Evolutionary conservation across 2,329 filamentous ascomycete genomes (phyloP), one percentile per base, ranked within the genome.

Genomic region (Cladophialophora psammophila): DNA sequence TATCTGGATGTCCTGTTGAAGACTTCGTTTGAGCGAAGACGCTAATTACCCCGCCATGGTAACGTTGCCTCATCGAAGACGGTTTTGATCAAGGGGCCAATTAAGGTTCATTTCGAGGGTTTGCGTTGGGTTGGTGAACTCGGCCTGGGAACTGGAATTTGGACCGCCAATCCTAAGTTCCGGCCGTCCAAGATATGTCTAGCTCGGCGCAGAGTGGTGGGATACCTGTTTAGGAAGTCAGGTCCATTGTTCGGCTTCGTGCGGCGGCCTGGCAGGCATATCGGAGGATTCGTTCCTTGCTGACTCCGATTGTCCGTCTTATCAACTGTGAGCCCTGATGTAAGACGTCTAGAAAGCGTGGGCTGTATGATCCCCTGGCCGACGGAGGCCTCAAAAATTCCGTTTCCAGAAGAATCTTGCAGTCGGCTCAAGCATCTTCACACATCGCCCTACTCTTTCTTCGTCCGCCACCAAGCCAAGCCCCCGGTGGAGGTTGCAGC

Each of bases 401-500:
- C 52, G 31, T 36, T 12, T 35, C 8, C 52, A 34, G 34, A n/a
- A 8, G 13, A 35, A 55, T 35, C 31, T 55, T 10, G 34, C 31
- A 55, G 52, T 31, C 8, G 26, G 12, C 18, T 70, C 66, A 70
- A 26, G 60, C 65, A 32, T 53, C 60, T 13, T 67, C 66, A 48
- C 60, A 63, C 31, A 60, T 38, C 10, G 36, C 45, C 45, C 63
- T 66, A 53, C 67, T 71, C 57, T 65, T 71, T 50, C 70, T 68
- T 59, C 69, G 48, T 38, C 65, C 68, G 31, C 54, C 53, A 54
- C 66, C 63, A 10, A 70, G 68, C 57, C 66, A 71, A 9, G 70
- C 71, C 31, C 68, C 70, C 12, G 70, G 67, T 34, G 71, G 71
- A 54, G 70, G 65, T 48, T 72, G 70, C 3, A 73, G 60, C 45